These are phyloP conservation scores for Boehmeria nivea DNA, from an alignment of 306 rosid genomes.

Conservation along the genomic window DNA sequence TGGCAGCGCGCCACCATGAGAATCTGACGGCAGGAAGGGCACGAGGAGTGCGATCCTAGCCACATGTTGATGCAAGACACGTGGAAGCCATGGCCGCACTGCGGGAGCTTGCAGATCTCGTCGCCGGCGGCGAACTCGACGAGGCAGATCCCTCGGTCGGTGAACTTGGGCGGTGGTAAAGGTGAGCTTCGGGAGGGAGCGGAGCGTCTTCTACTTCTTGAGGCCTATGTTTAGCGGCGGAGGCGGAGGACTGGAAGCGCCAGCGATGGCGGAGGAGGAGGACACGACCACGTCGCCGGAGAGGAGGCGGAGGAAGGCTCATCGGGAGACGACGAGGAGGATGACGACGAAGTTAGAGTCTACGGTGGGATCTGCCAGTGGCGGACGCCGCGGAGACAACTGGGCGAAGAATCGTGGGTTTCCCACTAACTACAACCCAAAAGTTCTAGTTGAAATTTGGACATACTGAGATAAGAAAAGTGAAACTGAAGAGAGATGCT, in stretches of 20 bases:
- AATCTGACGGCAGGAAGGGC: slow-evolving; percentile 73
- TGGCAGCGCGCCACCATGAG: slow-evolving; percentile 45
- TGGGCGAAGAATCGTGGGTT: too few relatives aligned
- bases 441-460: too few relatives aligned
- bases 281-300: too few relatives aligned
- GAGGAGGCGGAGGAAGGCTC: slow-evolving; percentile 77
- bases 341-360: too few relatives aligned
- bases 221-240: slow-evolving; percentile 57
- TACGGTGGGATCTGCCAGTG: too few relatives aligned
- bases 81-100: slow-evolving; percentile 71
- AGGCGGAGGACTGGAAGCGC: slow-evolving; percentile 19
- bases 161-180: slow-evolving; percentile 40
- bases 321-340: too few relatives aligned
- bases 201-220: slow-evolving; percentile 60
- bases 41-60: too few relatives aligned
- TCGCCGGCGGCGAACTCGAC: too few relatives aligned
- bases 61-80: slow-evolving; percentile 62
- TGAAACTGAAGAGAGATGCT: too few relatives aligned
- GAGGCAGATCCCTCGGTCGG: slow-evolving; percentile 70
- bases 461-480: too few relatives aligned
- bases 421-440: too few relatives aligned
- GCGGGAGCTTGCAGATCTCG: slow-evolving; percentile 69
- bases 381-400: too few relatives aligned
- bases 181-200: slow-evolving; percentile 62
- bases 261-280: slow-evolving; percentile 32